Base-by-base conservation (phyloP, 2,329 filamentous ascomycete genomes). In the Clonostachys chloroleuca region DNA sequence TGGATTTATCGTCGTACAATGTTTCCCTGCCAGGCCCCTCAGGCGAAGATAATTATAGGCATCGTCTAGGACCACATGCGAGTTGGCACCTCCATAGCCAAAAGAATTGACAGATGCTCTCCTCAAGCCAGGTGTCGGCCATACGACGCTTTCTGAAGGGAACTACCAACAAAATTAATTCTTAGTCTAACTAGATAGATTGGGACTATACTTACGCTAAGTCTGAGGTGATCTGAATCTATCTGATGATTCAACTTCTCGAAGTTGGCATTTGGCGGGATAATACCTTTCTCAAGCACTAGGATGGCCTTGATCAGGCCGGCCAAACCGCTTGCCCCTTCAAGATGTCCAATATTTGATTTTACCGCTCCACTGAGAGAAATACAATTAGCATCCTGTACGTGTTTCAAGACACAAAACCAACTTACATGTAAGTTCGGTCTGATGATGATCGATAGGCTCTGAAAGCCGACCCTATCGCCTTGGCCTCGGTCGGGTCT, bases 321-420 rank as follows among this genome's bases (percentile, higher is more conserved):
- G 0, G 55, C 53, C 1, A 66, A 39, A 1, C 65, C 68, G 1
- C 59, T 56, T 0, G 62, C 62, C 5, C 56, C 63, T 47, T 70
- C 67, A 2, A 55, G 49, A 47, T 71, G 68, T 3, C 68, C 67
- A 5, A 70, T 18, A 34, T 69, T 70, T 2, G 65, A 58, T 43
- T 71, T 71, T 10, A 69, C 59, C 2, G 71, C 74, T 5, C 71
- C 73, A 2, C 77, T 61, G 33, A 65, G 49, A 17, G 75, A 50
- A 12, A 70, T 63, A 5, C 59, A 51, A 36, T n/a, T n/a, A 73
- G 65, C 1, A 75, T n/a, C 10, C 10, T 10, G 34, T 10, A n/a
- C 34, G 10, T 36, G 34, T 36, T n/a, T 36, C 10, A 10, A 10
- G 34, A n/a, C 10, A n/a, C n/a, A 14, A 40, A 17, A 45, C 52